Evolutionary conservation across 169 alveolate species (phyloP).

Genomic region (Perkinsus olseni): DNA sequence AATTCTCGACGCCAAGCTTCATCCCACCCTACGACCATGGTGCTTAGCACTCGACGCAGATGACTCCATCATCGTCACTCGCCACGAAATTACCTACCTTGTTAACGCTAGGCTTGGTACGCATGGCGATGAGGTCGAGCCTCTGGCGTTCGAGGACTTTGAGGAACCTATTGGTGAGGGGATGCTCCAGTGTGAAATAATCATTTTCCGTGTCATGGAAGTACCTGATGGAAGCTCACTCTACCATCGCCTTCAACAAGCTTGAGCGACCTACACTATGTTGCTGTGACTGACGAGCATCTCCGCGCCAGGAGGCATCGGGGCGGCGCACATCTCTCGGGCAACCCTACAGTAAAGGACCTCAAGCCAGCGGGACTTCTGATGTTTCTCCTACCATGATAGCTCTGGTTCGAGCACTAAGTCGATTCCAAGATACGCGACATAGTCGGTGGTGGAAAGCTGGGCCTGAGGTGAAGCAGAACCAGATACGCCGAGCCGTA

Average conservation of each 20-base stretch:
- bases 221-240: not conserved
- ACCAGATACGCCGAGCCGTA: too few species aligned
- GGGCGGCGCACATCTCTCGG: conserved; percentile 29
- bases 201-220: conserved; percentile 21
- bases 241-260: too few species aligned
- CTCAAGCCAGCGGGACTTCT: too few species aligned
- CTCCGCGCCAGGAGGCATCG: conserved; percentile 30
- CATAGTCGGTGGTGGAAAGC: not conserved
- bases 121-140: conserved; percentile 21
- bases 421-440: conserved; percentile 28
- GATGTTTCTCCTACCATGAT: not conserved
- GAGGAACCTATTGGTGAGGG: conserved; percentile 24
- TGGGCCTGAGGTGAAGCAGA: not conserved
- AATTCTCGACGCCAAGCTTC: too few species aligned
- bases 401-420: conserved; percentile 33
- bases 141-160: conserved; percentile 30
- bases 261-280: not conserved
- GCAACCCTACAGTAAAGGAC: not conserved
- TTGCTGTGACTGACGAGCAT: not conserved
- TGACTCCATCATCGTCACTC: too few species aligned
- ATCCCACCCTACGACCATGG: too few species aligned
- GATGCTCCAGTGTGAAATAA: conserved; percentile 33
- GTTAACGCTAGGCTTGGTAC: conserved; percentile 30
- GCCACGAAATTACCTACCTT: too few species aligned
- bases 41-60: too few species aligned